Conservation (phyloP, 2,329 filamentous ascomycete species). For the Didymella glomerata region DNA sequence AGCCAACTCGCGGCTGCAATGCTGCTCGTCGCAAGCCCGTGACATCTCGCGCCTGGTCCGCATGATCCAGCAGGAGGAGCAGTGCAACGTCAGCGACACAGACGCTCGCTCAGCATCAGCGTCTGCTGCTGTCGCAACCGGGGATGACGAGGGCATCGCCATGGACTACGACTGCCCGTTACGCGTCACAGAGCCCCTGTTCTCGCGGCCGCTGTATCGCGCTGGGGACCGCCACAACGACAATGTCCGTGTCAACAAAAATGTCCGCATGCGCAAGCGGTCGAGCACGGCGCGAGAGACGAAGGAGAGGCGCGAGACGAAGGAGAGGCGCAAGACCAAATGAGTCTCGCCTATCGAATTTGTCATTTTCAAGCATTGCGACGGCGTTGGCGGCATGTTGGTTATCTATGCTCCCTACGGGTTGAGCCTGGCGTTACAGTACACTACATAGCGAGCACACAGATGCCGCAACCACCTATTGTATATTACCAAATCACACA, state of each 20-base stretch:
- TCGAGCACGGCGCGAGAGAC: slow-evolving; percentile 20
- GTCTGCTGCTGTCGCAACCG: slow-evolving; percentile 15
- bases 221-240: slow-evolving; percentile 38
- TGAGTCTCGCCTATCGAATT: slow-evolving; percentile 14
- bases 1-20: slow-evolving; percentile 52
- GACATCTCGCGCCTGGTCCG: slow-evolving; percentile 55
- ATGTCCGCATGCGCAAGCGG: slow-evolving; percentile 46
- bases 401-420: slow-evolving; percentile 40
- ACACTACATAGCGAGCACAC: slow-evolving; percentile 24
- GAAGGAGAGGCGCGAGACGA: slow-evolving; percentile 33
- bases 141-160: slow-evolving; percentile 46
- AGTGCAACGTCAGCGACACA: slow-evolving; percentile 48
- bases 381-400: slow-evolving; percentile 40
- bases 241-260: slow-evolving; percentile 41
- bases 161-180: slow-evolving; percentile 40
- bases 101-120: slow-evolving; percentile 21
- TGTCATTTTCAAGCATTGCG: slow-evolving; percentile 38
- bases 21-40: slow-evolving; percentile 49
- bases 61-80: slow-evolving; percentile 55
- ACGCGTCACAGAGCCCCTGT: slow-evolving; percentile 26
- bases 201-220: slow-evolving; percentile 35
- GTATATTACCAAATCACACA: slow-evolving; percentile 19
- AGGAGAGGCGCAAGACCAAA: slow-evolving; percentile 33
- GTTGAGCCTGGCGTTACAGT: slow-evolving; percentile 44
- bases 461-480: slow-evolving; percentile 27